Evolutionary conservation across 495 filamentous ascomycete species (phyloP).

Genomic region (Elaphomyces granulatus): DNA sequence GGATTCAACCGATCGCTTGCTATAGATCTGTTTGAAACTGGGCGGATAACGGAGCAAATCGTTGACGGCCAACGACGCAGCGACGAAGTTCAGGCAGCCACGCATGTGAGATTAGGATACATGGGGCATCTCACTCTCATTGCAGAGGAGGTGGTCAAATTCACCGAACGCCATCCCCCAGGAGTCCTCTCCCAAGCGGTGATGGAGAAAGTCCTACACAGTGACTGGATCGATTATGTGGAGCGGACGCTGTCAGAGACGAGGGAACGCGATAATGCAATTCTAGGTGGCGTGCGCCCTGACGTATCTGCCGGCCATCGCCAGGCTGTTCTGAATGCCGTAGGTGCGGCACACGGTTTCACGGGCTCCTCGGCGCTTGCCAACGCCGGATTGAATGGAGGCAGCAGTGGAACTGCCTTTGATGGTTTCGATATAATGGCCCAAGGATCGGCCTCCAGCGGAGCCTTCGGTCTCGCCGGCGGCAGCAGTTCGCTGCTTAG

Average conservation of each 20-base stretch:
- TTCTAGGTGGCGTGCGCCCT: slow-evolving; percentile 90
- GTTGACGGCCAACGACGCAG: slow-evolving; percentile 78
- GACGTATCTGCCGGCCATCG: slow-evolving; percentile 63
- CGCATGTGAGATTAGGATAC: slow-evolving; percentile 86
- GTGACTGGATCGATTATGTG: slow-evolving; percentile 89
- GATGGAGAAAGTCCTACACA: slow-evolving; percentile 72
- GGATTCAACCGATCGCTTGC: slow-evolving; percentile 89
- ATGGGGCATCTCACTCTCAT: slow-evolving; percentile 98
- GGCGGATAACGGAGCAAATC: slow-evolving; percentile 79
- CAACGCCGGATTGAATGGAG: slow-evolving; percentile 54
- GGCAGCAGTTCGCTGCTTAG: slow-evolving; percentile 61
- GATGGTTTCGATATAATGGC: slow-evolving; percentile 67
- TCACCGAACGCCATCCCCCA: slow-evolving; percentile 83
- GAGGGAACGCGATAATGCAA: slow-evolving; percentile 90
- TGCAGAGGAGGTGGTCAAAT: slow-evolving; percentile 97
- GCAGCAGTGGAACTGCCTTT: slow-evolving; percentile 41
- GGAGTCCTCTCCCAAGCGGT: slow-evolving; percentile 75
- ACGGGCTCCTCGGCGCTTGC: slow-evolving; percentile 53
- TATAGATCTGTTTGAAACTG: slow-evolving; percentile 80
- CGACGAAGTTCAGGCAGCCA: slow-evolving; percentile 65
- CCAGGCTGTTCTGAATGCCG: slow-evolving; percentile 48
- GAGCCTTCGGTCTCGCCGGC: slow-evolving; percentile 44
- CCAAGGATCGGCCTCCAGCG: slow-evolving; percentile 46
- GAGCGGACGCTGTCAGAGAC: slow-evolving; percentile 90
- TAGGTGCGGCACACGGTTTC: slow-evolving; percentile 45